These are phyloP conservation scores for Malassezia sympodialis DNA, from an alignment of 1,284 basidiomycete species.

Conservation along the genomic window DNA sequence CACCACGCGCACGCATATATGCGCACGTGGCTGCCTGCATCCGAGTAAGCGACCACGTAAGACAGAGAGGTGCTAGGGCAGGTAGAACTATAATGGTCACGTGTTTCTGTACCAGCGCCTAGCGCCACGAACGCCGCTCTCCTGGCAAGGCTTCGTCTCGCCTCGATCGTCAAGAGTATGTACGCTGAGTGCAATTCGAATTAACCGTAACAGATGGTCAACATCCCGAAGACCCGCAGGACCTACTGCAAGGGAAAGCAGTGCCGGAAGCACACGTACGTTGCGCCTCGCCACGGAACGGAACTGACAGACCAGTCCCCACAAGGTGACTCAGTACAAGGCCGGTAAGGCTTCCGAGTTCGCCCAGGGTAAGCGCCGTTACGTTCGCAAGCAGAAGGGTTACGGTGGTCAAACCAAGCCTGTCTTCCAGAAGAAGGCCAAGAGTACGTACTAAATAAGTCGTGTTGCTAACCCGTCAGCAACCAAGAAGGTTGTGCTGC, in stretches of 20 bases:
- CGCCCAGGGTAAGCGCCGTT: conserved; percentile 99
- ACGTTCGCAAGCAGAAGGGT: conserved; percentile 91
- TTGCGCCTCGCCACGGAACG: conserved; percentile 20
- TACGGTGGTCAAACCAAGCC: conserved; percentile 99
- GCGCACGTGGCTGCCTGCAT: conserved; percentile 1
- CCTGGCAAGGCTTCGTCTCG: conserved; percentile 6
- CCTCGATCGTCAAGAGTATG: conserved; percentile 12
- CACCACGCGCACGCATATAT: not conserved
- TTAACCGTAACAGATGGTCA: conserved; percentile 36
- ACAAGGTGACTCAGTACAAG: conserved; percentile 50
- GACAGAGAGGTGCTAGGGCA: not conserved
- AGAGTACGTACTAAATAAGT: conserved; percentile 22
- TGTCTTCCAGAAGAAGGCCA: conserved; percentile 96
- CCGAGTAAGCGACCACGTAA: not conserved
- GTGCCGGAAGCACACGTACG: conserved; percentile 97
- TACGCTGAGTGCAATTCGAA: not conserved
- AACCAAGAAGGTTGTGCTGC: conserved; percentile 97
- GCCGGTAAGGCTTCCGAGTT: conserved; percentile 48
- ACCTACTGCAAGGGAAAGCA: conserved; percentile 94
- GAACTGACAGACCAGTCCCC: conserved; percentile 25
- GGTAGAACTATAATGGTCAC: conserved; percentile 3
- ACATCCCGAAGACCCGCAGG: conserved; percentile 51
- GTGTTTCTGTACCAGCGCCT: conserved; percentile 2
- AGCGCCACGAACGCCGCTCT: not conserved
- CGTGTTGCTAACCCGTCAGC: conserved; percentile 40